Conservation (phyloP, 2,329 filamentous ascomycete genomes). For the Plectosphaerella plurivora region DNA sequence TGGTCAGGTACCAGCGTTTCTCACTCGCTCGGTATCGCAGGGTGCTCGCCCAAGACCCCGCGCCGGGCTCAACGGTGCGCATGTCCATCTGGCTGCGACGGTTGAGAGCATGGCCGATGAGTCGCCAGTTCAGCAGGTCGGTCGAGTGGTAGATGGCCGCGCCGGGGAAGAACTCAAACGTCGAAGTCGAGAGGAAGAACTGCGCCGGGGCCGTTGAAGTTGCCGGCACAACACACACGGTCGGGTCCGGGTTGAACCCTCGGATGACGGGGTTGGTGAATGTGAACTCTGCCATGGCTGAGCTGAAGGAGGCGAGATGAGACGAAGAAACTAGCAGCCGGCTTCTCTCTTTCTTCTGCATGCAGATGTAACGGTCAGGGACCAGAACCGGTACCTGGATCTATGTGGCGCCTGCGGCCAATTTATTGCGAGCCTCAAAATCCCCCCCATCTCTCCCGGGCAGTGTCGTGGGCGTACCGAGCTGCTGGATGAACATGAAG, state of each 20-base stretch:
- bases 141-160: conserved; percentile 56
- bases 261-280: conserved; percentile 49
- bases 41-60: conserved; percentile 43
- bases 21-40: conserved; percentile 35
- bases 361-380: no score
- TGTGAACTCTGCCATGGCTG: conserved; percentile 4
- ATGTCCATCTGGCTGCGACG: conserved; percentile 46
- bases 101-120: conserved; percentile 48
- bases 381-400: no score
- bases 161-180: conserved; percentile 59
- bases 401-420: not conserved
- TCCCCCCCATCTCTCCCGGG: not conserved
- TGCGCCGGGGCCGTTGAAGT: conserved; percentile 19
- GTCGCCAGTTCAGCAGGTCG: conserved; percentile 46
- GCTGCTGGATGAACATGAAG: not conserved
- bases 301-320: not conserved
- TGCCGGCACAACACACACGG: conserved; percentile 32
- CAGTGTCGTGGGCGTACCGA: not conserved
- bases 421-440: not conserved
- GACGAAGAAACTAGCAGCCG: not conserved
- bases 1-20: conserved; percentile 40
- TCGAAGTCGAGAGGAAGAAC: conserved; percentile 57
- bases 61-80: conserved; percentile 45
- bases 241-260: conserved; percentile 61
- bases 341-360: no score